Percentiles rank a stretch among this genome's conserved stretches.
Conservation (phyloP, 345 rosid genomes). For the Hibiscus tridactylites region DNA sequence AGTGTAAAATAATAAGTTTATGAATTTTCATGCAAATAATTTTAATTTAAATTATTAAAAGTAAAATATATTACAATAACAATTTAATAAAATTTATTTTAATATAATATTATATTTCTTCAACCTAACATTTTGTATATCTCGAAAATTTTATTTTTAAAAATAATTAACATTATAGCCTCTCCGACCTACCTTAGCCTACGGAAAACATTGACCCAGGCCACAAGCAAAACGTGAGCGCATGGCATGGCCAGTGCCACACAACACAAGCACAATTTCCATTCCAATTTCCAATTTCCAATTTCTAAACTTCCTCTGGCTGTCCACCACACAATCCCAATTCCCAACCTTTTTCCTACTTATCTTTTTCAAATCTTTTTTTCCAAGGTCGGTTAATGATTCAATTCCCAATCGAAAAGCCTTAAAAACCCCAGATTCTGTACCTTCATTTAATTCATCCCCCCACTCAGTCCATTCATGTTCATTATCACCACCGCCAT, state of each 20-base stretch:
- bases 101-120: too few species aligned
- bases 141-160: too few species aligned
- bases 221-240: conserved; percentile 1
- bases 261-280: neutral
- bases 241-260: neutral
- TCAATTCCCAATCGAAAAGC: neutral
- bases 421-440: neutral
- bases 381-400: neutral
- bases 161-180: neutral
- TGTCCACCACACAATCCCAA: neutral
- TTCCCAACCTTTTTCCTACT: neutral
- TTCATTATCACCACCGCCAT: conserved; percentile 8
- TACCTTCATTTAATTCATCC: neutral
- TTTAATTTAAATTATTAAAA: too few species aligned
- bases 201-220: neutral
- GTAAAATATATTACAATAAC: too few species aligned
- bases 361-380: neutral
- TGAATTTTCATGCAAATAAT: too few species aligned
- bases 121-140: too few species aligned
- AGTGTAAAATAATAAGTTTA: too few species aligned
- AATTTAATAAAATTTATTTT: too few species aligned
- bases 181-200: neutral
- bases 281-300: too few species aligned
- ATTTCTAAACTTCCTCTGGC: neutral
- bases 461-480: conserved; percentile 15